Conservation (phyloP, 1,284 basidiomycete genomes). For the Puccinia hordei region DNA sequence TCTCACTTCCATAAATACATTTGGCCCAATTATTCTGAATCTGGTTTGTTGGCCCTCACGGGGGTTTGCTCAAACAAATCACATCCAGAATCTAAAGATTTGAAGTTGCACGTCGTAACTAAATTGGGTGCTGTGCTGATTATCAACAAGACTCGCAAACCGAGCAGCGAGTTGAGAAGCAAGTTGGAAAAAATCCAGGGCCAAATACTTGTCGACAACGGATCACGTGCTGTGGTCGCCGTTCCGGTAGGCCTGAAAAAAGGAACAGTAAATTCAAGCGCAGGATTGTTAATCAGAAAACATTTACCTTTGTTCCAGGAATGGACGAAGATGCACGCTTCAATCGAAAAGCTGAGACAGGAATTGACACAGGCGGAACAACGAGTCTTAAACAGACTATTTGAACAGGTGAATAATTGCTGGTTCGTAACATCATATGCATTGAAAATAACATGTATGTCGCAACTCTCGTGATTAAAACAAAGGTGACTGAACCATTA, state of each 20-base stretch:
- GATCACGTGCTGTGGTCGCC: slow-evolving; percentile 33
- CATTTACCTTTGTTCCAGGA: slow-evolving; percentile 62
- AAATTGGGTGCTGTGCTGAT: slow-evolving; percentile 30
- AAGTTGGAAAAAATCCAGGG: slow-evolving; percentile 31
- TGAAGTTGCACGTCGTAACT: slow-evolving; percentile 13
- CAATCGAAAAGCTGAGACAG: slow-evolving; percentile 63
- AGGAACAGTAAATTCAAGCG: neutral
- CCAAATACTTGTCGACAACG: slow-evolving; percentile 11
- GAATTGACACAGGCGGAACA: slow-evolving; percentile 66
- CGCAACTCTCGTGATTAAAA: neutral
- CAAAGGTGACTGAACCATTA: neutral
- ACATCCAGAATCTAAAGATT: slow-evolving; percentile 30
- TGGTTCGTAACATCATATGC: neutral
- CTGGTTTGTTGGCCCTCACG: neutral
- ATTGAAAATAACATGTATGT: neutral
- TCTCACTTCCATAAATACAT: neutral
- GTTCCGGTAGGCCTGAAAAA: slow-evolving; percentile 7
- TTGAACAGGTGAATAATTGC: slow-evolving; percentile 32
- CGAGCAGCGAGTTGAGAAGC: slow-evolving; percentile 19
- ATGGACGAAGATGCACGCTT: slow-evolving; percentile 65
- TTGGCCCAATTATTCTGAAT: neutral
- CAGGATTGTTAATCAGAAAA: slow-evolving; percentile 14
- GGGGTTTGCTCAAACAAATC: neutral
- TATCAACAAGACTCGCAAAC: slow-evolving; percentile 24
- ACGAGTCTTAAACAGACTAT: slow-evolving; percentile 62